These are phyloP conservation scores for Candida sp. DNA, from an alignment of 1,139 yeast genomes.

Conservation along the genomic window DNA sequence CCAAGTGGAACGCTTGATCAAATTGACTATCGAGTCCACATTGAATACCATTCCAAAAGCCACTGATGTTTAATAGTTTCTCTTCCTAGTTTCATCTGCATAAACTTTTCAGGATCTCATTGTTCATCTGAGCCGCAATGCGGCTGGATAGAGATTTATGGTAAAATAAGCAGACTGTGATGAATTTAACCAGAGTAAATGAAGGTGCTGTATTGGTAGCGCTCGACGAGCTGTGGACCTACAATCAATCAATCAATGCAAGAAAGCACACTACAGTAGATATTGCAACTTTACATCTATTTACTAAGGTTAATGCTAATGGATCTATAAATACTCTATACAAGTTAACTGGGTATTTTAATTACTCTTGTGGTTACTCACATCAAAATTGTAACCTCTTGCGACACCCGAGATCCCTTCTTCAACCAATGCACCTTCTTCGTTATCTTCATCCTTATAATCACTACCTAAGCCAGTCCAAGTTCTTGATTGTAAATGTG, in stretches of 20 bases:
- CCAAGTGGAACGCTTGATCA: neutral
- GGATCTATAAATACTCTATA: neutral
- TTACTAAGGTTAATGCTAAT: neutral
- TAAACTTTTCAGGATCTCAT: too few relatives aligned
- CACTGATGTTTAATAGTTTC: too few relatives aligned
- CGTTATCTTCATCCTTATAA: conserved; percentile 39
- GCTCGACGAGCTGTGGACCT: too few relatives aligned
- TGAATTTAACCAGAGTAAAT: too few relatives aligned
- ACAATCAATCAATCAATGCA: too few relatives aligned
- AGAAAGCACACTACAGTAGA: too few relatives aligned
- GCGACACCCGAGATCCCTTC: conserved; percentile 89
- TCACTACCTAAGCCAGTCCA: conserved; percentile 97
- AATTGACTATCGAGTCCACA: neutral
- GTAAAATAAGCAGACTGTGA: too few relatives aligned
- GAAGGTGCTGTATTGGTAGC: too few relatives aligned
- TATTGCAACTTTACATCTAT: too few relatives aligned
- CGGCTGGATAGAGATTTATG: too few relatives aligned
- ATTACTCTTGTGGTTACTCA: conserved; percentile 3
- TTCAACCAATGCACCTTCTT: conserved; percentile 70
- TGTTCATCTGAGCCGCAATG: too few relatives aligned
- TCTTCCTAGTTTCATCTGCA: too few relatives aligned
- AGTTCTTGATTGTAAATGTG: conserved; percentile 61
- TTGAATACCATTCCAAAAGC: neutral
- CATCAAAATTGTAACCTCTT: conserved; percentile 62
- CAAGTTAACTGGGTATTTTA: neutral